Evolutionary conservation across 306 rosid species (phyloP), one percentile per base, ranked within the genome.

Genomic region (Astragalus membranaceus): DNA sequence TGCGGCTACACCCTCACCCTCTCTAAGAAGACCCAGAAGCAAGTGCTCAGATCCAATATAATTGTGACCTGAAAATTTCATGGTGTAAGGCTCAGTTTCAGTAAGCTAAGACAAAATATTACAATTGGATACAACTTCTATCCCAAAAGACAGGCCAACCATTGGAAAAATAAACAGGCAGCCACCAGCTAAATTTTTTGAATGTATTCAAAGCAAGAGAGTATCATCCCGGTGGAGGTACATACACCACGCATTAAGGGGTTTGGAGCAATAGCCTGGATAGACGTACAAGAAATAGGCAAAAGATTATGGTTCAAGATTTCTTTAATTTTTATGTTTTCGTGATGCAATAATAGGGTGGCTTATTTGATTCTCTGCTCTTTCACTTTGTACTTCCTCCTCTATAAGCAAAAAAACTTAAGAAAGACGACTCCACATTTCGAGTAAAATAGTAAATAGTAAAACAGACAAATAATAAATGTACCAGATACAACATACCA

Each of bases 1-100:
- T 64, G 99, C 99, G 33, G 99, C 99, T 36, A 94, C 99, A 54
- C 99, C 97, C 80, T 94, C 97, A 46, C 99, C 97, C 79, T 94
- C 99, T 54, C 99, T 86, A 73, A 94, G 99, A 77, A 94, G 85
- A 75, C 99, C 99, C 67, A 94, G 82, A 59, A 94, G 99, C 89
- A 94, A 86, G 84, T 94, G 99, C 85, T 94, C 99, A 1, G 99
- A 94, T 67, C 97, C 99, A 71, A 94, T 94, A 75, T 94, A 94
- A 58, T 94, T 94, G 74, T 94, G 98, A 47, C 98, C 98, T 94
- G 80, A 58, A 75, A 69, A 47, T 52, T 66, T 58, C 43, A 80
- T 36, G 69, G 72, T 15, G 63, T 36, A 57, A 50, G 33, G 59
- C 8, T 59, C 6, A 8, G 65, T 58, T 67, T 9, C 67, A 57